A percentile compares a stretch with the other conserved stretches of the same genome.
These are phyloP conservation scores for Chlorella sp. DNA, from an alignment of 139 green algal species.

Conservation along the genomic window DNA sequence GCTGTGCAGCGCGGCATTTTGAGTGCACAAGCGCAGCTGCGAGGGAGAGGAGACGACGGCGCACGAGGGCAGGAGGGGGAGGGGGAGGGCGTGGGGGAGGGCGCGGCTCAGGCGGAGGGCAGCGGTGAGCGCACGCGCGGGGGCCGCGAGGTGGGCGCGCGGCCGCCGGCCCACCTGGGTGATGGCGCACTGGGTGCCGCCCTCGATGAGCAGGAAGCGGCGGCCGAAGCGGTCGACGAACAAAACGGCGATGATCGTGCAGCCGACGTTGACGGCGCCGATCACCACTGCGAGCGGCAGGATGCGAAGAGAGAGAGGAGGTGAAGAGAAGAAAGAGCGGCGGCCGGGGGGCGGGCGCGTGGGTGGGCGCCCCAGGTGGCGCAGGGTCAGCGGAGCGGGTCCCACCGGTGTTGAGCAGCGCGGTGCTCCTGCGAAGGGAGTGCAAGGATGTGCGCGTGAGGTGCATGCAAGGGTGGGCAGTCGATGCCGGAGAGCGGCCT, in stretches of 20 bases:
- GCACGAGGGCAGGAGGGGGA: too few species aligned
- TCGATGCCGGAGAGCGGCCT: too few species aligned
- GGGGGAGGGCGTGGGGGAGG: too few species aligned
- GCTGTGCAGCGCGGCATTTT: too few species aligned
- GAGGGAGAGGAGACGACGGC: too few species aligned
- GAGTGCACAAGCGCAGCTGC: too few species aligned
- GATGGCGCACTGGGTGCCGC: slow-evolving; percentile 56
- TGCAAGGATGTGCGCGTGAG: too few species aligned
- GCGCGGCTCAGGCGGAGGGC: too few species aligned
- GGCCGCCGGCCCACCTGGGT: slow-evolving; percentile 23
- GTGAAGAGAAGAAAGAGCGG: background rate
- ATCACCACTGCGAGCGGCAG: background rate
- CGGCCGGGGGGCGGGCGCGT: too few species aligned
- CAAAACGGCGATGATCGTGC: slow-evolving; percentile 56
- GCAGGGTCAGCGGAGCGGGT: background rate
- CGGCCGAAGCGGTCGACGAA: slow-evolving; percentile 52
- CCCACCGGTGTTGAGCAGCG: slow-evolving; percentile 43
- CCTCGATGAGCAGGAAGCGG: slow-evolving; percentile 52
- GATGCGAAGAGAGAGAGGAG: background rate
- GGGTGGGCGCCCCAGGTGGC: background rate
- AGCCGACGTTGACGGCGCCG: slow-evolving; percentile 48
- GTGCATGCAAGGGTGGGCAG: too few species aligned
- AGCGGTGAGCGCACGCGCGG: too few species aligned
- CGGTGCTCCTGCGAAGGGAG: slow-evolving; percentile 16
- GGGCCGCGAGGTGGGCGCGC: too few species aligned